These are phyloP conservation scores for Cyathus striatus DNA, from an alignment of 768 basidiomycete species.

Conservation along the genomic window DNA sequence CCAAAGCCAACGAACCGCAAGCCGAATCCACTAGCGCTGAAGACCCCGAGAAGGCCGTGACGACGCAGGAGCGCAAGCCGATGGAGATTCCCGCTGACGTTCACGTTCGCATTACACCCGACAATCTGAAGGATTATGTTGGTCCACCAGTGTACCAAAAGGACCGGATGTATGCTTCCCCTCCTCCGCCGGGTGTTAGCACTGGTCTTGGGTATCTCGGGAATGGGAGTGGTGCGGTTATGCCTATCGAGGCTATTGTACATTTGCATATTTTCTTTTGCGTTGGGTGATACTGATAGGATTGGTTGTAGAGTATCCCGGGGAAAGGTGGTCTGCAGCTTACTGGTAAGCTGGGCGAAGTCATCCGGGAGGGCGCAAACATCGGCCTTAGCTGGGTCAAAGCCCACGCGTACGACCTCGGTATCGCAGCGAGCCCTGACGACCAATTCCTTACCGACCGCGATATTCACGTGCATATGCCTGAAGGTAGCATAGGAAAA, in stretches of 20 bases:
- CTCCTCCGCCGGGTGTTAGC: conserved; percentile 88
- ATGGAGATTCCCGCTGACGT: conserved; percentile 75
- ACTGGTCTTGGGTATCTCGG: conserved; percentile 95
- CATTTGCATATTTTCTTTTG: conserved; percentile 17
- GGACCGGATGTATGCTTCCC: conserved; percentile 78
- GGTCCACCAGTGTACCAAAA: conserved; percentile 95
- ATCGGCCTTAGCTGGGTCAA: conserved; percentile 94
- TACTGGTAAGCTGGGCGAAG: conserved; percentile 97
- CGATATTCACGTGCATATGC: conserved; percentile 97
- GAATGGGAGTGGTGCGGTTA: conserved; percentile 93
- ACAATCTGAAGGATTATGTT: conserved; percentile 93
- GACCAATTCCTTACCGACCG: conserved; percentile 81
- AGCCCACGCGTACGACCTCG: conserved; percentile 82
- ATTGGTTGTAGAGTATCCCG: conserved; percentile 78
- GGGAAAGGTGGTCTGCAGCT: conserved; percentile 90
- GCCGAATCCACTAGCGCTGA: not conserved
- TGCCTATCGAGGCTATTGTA: conserved; percentile 95
- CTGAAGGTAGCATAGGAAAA: conserved; percentile 88
- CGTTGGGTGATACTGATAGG: conserved; percentile 1
- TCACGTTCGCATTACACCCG: conserved; percentile 75
- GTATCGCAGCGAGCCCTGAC: conserved; percentile 66
- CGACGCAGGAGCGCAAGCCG: conserved; percentile 76
- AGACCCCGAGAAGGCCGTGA: conserved; percentile 41
- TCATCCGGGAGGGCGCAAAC: conserved; percentile 94
- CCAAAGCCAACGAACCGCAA: conserved; percentile 33